phyloP scores from a whole-genome alignment of 805 yeast genomes.

The Pichia deserticola region DNA sequence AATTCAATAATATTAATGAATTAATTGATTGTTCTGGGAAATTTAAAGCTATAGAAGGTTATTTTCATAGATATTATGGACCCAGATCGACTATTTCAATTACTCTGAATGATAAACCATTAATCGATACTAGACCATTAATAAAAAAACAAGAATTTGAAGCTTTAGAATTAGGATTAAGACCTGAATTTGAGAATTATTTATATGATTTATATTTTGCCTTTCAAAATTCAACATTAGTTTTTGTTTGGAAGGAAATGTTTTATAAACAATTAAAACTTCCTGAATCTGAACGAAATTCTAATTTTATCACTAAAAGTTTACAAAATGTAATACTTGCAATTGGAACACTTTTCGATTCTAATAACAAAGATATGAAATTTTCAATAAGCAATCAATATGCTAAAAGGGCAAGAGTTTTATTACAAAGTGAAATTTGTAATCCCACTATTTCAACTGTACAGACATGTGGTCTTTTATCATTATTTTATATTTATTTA shows the following conservation, averaged over 20 bases:
- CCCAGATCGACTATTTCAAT: background rate
- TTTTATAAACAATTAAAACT: background rate
- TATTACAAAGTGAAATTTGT: background rate
- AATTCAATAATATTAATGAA: background rate
- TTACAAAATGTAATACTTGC: background rate
- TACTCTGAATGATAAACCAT: background rate
- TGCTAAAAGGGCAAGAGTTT: background rate
- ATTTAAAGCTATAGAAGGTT: background rate
- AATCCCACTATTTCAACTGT: background rate
- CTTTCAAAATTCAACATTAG: background rate
- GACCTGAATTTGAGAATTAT: background rate
- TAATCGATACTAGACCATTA: no score
- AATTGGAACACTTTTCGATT: background rate
- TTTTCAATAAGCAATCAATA: no score
- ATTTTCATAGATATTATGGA: background rate
- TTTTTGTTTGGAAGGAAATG: background rate
- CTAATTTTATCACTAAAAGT: background rate
- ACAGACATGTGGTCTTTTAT: background rate
- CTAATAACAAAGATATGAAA: no score
- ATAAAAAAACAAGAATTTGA: no score
- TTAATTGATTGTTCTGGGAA: background rate
- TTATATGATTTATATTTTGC: background rate
- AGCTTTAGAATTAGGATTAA: background rate
- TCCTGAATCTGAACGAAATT: background rate
- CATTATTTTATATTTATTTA: background rate